phyloP scores from a whole-genome alignment of 2,329 filamentous ascomycete species.

The Aspergillus oerlinghausenensis region DNA sequence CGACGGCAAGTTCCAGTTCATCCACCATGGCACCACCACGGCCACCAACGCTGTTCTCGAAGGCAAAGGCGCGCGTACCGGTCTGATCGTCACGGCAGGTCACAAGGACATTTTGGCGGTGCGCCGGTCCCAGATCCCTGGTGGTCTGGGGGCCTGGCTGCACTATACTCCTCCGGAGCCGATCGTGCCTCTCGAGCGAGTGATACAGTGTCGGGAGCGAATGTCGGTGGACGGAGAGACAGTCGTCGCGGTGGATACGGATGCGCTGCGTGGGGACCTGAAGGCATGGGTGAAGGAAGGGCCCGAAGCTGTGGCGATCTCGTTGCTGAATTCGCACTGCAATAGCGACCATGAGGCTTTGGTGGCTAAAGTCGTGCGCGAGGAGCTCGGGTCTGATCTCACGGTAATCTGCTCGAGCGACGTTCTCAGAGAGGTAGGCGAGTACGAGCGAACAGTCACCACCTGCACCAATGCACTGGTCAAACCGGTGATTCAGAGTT shows the following conservation, averaged over 20 bases:
- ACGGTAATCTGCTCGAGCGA: slow-evolving; percentile 45
- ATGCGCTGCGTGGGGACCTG: slow-evolving; percentile 35
- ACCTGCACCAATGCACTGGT: slow-evolving; percentile 47
- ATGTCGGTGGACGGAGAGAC: slow-evolving; percentile 42
- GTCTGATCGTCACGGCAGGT: slow-evolving; percentile 45
- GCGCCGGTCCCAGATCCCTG: slow-evolving; percentile 48
- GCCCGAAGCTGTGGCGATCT: slow-evolving; percentile 45
- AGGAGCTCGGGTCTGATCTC: slow-evolving; percentile 41
- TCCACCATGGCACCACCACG: slow-evolving; percentile 49
- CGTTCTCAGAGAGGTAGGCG: slow-evolving; percentile 45
- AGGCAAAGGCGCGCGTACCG: slow-evolving; percentile 46
- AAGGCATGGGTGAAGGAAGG: slow-evolving; percentile 36
- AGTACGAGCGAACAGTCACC: slow-evolving; percentile 48
- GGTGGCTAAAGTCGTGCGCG: slow-evolving; percentile 36
- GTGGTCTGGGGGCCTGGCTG: slow-evolving; percentile 48
- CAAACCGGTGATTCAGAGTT: slow-evolving; percentile 45
- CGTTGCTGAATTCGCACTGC: slow-evolving; percentile 45
- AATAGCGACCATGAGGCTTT: slow-evolving; percentile 41
- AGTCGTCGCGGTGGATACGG: slow-evolving; percentile 38
- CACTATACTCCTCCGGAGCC: slow-evolving; percentile 46
- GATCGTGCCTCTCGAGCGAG: slow-evolving; percentile 46
- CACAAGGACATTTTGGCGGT: slow-evolving; percentile 48
- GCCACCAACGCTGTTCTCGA: slow-evolving; percentile 50
- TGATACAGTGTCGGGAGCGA: slow-evolving; percentile 43
- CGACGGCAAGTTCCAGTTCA: slow-evolving; percentile 45